Conservation (phyloP, 1,284 basidiomycete genomes). For the Trichosporon inkin region DNA sequence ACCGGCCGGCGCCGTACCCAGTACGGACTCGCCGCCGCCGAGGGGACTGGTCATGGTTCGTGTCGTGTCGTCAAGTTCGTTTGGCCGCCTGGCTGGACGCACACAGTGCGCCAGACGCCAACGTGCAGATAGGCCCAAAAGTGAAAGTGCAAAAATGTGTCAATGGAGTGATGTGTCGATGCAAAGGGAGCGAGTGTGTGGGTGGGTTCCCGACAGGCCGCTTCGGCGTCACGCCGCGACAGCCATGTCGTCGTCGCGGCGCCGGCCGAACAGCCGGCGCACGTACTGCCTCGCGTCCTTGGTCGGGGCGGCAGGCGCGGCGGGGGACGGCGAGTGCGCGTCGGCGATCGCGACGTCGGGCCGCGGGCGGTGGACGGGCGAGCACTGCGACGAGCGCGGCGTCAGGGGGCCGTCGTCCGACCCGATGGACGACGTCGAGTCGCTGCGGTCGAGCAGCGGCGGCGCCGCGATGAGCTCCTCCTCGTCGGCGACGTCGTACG, state of each 20-base stretch:
- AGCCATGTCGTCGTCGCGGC: neutral
- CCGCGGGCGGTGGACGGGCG: neutral
- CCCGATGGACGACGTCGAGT: constrained; percentile 48
- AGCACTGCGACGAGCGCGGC: constrained; percentile 19
- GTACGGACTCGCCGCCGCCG: too few relatives aligned
- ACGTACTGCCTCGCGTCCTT: constrained; percentile 1
- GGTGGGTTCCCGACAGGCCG: too few relatives aligned
- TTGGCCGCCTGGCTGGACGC: too few relatives aligned
- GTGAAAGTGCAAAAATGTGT: too few relatives aligned
- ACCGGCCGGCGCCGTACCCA: too few relatives aligned
- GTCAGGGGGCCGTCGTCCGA: constrained; percentile 42
- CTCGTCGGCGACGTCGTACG: constrained; percentile 8
- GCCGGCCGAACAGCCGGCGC: neutral
- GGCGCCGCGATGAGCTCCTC: constrained; percentile 30
- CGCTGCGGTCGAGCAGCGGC: constrained; percentile 49
- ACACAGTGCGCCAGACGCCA: too few relatives aligned
- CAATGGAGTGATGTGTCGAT: too few relatives aligned
- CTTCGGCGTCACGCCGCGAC: too few relatives aligned
- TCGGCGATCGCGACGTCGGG: neutral
- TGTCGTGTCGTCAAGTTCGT: too few relatives aligned
- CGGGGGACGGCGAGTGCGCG: neutral
- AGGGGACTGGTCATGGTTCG: too few relatives aligned
- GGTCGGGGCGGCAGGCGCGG: constrained; percentile 3
- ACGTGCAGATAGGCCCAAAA: too few relatives aligned
- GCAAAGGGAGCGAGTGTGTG: too few relatives aligned